A percentile compares a stretch with the other conserved stretches of the same genome.
Evolutionary conservation across 352 stramenopile genomes (phyloP).

Genomic region (Globisporangium cystogenes): DNA sequence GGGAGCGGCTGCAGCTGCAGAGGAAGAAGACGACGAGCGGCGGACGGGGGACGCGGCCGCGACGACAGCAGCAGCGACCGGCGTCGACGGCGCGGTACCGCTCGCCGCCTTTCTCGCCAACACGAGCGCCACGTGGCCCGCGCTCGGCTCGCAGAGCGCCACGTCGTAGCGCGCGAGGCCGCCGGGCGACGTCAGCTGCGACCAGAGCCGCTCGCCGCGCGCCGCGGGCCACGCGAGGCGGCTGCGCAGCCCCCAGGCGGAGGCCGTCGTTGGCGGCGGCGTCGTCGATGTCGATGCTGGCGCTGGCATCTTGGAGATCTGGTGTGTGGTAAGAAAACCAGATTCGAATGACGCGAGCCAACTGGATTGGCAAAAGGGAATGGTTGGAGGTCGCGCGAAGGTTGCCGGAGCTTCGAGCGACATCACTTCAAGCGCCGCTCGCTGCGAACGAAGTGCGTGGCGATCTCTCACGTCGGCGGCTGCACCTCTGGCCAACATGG

Average conservation of each 20-base stretch:
- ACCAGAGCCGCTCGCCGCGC: constrained; percentile 11
- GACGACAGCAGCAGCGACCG: neutral
- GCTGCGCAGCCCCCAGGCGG: neutral
- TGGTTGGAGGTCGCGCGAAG: too few species aligned
- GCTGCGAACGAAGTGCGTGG: too few species aligned
- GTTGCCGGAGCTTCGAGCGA: too few species aligned
- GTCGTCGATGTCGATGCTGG: too few species aligned
- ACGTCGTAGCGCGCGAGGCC: constrained; percentile 14
- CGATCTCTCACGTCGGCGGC: too few species aligned
- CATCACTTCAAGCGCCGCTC: too few species aligned
- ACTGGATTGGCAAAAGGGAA: too few species aligned
- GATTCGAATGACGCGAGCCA: neutral
- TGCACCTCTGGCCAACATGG: too few species aligned
- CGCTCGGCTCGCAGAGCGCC: constrained; percentile 15
- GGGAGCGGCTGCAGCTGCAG: neutral
- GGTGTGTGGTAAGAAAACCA: neutral
- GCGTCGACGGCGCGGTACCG: neutral
- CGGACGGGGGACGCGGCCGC: too few species aligned
- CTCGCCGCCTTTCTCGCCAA: constrained; percentile 3
- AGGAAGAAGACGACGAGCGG: neutral
- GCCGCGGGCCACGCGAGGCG: constrained; percentile 8
- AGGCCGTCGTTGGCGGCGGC: neutral
- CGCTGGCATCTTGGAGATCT: too few species aligned
- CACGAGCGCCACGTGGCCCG: constrained; percentile 16
- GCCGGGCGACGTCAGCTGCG: constrained; percentile 4